Conservation (phyloP, 495 filamentous ascomycete species). For the Hypoxylon rickii region DNA sequence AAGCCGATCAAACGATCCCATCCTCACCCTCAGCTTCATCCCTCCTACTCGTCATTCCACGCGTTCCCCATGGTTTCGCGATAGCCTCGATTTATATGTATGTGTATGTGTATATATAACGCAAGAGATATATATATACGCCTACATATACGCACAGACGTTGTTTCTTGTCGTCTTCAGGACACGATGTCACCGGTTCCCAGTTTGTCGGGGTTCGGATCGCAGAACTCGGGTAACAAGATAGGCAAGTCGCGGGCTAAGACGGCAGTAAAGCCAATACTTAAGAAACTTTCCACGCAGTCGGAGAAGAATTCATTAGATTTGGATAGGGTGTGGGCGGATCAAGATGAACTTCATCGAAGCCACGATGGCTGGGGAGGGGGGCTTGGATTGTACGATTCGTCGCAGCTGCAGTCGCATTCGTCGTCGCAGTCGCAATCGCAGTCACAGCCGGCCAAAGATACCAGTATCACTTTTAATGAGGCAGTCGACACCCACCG, state of each 20-base stretch:
- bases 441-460: constrained; percentile 21
- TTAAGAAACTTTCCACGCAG: constrained; percentile 55
- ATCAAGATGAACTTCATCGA: constrained; percentile 48
- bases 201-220: constrained; percentile 34
- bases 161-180: neutral
- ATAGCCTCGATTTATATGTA: constrained; percentile 13
- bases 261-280: constrained; percentile 56
- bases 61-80: constrained; percentile 13
- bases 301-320: constrained; percentile 60
- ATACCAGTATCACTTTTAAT: constrained; percentile 21
- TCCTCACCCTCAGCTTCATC: too few relatives aligned
- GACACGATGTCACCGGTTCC: constrained; percentile 45
- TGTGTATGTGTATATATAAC: constrained; percentile 23
- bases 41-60: constrained; percentile 2
- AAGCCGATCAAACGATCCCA: constrained; percentile 6
- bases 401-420: constrained; percentile 3
- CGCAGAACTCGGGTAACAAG: constrained; percentile 40
- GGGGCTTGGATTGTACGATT: neutral
- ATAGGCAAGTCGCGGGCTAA: constrained; percentile 48
- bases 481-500: constrained; percentile 26
- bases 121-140: constrained; percentile 12
- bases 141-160: constrained; percentile 12
- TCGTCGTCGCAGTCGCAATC: constrained; percentile 9
- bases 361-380: constrained; percentile 27
- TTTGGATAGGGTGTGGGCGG: constrained; percentile 55